These are phyloP conservation scores for Nitzschia inconspicua DNA, from an alignment of 108 stramenopile genomes.

Conservation along the genomic window DNA sequence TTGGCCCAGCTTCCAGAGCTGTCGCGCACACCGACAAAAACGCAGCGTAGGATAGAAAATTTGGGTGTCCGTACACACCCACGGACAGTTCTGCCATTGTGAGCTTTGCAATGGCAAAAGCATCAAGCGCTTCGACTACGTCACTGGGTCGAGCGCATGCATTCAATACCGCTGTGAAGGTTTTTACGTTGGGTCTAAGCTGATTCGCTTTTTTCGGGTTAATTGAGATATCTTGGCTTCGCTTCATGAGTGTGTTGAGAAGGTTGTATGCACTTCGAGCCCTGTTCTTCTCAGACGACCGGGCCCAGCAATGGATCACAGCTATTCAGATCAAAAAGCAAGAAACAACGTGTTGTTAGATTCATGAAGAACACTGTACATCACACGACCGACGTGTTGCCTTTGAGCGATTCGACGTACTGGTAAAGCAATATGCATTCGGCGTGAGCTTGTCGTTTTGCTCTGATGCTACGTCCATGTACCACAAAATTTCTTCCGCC, in stretches of 20 bases:
- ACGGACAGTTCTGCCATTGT: constrained; percentile 28
- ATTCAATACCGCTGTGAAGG: constrained; percentile 64
- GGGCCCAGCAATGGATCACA: constrained; percentile 49
- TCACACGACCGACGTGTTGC: neutral
- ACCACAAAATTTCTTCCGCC: constrained; percentile 40
- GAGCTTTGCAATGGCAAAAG: constrained; percentile 25
- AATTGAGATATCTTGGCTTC: constrained; percentile 22
- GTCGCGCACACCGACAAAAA: constrained; percentile 52
- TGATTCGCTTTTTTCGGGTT: neutral
- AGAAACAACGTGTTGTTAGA: neutral
- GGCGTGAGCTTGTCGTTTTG: constrained; percentile 4
- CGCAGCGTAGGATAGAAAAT: constrained; percentile 61
- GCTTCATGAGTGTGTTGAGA: constrained; percentile 36
- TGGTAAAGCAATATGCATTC: constrained; percentile 31
- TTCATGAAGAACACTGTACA: neutral
- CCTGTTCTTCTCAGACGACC: constrained; percentile 34
- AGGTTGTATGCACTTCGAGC: constrained; percentile 45
- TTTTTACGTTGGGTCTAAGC: constrained; percentile 49
- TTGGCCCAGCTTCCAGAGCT: constrained; percentile 34
- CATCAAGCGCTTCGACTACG: constrained; percentile 36
- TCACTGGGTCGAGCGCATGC: constrained; percentile 57
- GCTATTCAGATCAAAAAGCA: constrained; percentile 11
- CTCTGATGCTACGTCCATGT: constrained; percentile 12
- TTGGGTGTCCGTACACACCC: constrained; percentile 39
- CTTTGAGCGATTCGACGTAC: constrained; percentile 5